phyloP scores from a whole-genome alignment of 1,139 yeast species.

The Yamadazyma sp. region DNA sequence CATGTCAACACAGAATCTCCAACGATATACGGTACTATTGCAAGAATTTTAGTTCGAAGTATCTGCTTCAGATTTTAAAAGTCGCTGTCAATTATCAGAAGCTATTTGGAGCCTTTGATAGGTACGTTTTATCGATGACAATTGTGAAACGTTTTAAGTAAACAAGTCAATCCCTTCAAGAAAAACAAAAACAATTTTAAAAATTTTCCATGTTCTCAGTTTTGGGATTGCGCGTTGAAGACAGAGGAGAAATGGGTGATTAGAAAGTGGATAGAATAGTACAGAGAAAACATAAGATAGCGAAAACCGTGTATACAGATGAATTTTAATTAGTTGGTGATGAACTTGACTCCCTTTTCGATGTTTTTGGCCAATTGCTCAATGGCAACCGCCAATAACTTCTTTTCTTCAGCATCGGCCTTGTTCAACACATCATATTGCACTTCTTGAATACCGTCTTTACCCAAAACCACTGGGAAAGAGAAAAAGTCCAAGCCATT shows the following conservation, averaged over 20 bases:
- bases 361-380: conserved; percentile 78
- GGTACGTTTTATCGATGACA: too few relatives aligned
- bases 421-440: conserved; percentile 51
- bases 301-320: too few relatives aligned
- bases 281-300: too few relatives aligned
- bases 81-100: too few relatives aligned
- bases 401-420: conserved; percentile 62
- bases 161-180: conserved; percentile 1
- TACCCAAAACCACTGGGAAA: conserved; percentile 85
- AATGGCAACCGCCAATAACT: conserved; percentile 75
- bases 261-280: too few relatives aligned
- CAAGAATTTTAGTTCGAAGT: background rate
- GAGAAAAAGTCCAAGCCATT: conserved; percentile 93
- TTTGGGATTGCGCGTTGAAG: too few relatives aligned
- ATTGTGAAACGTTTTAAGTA: background rate
- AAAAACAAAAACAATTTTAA: conserved; percentile 1
- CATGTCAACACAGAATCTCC: conserved; percentile 41
- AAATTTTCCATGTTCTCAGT: too few relatives aligned
- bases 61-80: too few relatives aligned
- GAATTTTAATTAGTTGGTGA: conserved; percentile 7
- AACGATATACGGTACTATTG: background rate
- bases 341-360: conserved; percentile 52
- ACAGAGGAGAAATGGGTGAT: too few relatives aligned
- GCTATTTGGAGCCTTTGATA: too few relatives aligned
- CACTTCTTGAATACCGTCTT: conserved; percentile 79